A percentile compares a stretch with the other conserved stretches of the same genome.
phyloP scores from a whole-genome alignment of 768 basidiomycete species.

The Rhodotorula toruloides region DNA sequence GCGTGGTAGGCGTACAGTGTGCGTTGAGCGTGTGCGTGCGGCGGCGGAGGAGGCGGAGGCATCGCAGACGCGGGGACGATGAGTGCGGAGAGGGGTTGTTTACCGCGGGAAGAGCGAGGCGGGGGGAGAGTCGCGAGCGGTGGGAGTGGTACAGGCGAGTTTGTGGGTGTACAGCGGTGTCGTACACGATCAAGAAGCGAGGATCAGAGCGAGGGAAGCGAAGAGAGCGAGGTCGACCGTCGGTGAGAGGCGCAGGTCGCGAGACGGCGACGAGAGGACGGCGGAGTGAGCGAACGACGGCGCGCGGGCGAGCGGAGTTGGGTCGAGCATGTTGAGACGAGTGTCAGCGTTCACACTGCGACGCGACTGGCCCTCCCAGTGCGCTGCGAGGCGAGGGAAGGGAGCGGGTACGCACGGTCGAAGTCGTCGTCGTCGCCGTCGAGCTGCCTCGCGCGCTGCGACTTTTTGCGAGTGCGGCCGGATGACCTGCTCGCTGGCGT shows the following conservation, averaged over 20 bases:
- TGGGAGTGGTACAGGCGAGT: neutral
- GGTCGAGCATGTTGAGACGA: too few relatives aligned
- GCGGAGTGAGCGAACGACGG: too few relatives aligned
- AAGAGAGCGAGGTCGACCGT: neutral
- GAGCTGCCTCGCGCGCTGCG: neutral
- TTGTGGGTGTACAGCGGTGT: neutral
- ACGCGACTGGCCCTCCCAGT: too few relatives aligned
- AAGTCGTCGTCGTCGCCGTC: neutral
- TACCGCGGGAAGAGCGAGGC: neutral
- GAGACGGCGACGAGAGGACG: neutral
- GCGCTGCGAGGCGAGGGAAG: too few relatives aligned
- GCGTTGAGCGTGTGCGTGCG: too few relatives aligned
- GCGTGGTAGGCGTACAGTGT: too few relatives aligned
- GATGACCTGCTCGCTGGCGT: neutral
- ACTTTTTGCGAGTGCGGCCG: slow-evolving; percentile 10
- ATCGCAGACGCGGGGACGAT: too few relatives aligned
- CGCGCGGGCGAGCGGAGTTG: too few relatives aligned
- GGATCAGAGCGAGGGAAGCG: neutral
- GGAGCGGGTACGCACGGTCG: too few relatives aligned
- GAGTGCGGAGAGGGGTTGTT: neutral
- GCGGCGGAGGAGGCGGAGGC: too few relatives aligned
- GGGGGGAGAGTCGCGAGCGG: neutral
- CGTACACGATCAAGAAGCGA: neutral
- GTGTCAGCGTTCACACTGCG: too few relatives aligned
- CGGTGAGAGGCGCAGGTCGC: too few relatives aligned